Base-by-base conservation (phyloP, 2,329 filamentous ascomycete species). In the Myriosclerotinia curreyana region DNA sequence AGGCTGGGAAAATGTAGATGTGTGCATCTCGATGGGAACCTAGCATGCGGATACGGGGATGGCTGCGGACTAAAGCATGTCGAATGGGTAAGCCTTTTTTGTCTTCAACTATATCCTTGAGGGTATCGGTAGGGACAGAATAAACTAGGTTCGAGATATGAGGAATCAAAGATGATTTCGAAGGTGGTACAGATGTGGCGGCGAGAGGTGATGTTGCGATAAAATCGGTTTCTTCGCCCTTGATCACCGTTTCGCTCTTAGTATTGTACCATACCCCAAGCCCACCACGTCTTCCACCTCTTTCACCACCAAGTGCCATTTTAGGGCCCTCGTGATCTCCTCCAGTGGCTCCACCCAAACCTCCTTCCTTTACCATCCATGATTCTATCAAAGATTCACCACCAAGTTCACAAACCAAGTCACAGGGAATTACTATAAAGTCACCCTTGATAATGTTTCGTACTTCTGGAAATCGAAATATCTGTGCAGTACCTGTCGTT, bases 201-300 rank as follows among this genome's bases (percentile, higher is more conserved):
- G 86, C 79, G 7, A 95, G 78, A 4, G 90, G 86, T 0, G 89
- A 83, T 0, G 90, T 92, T 11, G 89, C 91, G 71, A 97, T 84
- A 74, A 97, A 97, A 73, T 98, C 94, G 2, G 92, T 95, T 75
- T 96, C 92, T 75, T 97, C 92, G 53, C 89, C 89, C 78, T 97
- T 98, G 67, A 94, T 83, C 44, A 86, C 86, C 7, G 86, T 86
- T 67, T 89, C 88, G 22, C 82, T 84, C 74, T 91, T 91, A 1
- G 92, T 96, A 72, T 94, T 86, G 76, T 97, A 98, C 87, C 90
- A 98, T 1, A 99, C 90, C 7, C 90, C 89, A 46, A 98, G 79
- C 1, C 92, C 95, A 50, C 93, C 92, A 76, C 89, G 89, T 67
- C 85, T 82, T 34, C 84, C 83, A 36, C 81, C 79, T 62, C 78